Percentiles rank a stretch among this genome's conserved stretches.
These are phyloP conservation scores for Colletotrichum chlorophyti DNA, from an alignment of 2,329 filamentous ascomycete genomes.

Conservation along the genomic window DNA sequence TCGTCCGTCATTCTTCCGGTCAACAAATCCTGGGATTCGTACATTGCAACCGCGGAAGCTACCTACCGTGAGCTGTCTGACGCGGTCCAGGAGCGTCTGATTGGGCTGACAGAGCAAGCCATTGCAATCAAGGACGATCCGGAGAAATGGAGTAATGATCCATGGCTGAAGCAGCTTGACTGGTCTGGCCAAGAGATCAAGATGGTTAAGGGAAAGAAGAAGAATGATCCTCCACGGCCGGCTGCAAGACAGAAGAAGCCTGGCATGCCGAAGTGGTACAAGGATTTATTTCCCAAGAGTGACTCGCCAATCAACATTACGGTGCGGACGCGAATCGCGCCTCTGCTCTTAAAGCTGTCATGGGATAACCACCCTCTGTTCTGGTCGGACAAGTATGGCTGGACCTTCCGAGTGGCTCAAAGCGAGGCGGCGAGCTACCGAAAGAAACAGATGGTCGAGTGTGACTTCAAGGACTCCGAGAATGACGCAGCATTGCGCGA, in stretches of 20 bases:
- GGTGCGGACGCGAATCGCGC: slow-evolving; percentile 86
- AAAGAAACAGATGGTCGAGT: slow-evolving; percentile 74
- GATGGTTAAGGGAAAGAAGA: slow-evolving; percentile 92
- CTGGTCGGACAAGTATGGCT: slow-evolving; percentile 93
- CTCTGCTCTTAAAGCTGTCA: slow-evolving; percentile 79
- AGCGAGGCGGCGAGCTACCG: slow-evolving; percentile 69
- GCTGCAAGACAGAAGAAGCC: slow-evolving; percentile 89
- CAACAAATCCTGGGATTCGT: slow-evolving; percentile 85
- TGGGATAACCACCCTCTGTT: slow-evolving; percentile 91
- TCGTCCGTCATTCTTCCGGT: slow-evolving; percentile 92
- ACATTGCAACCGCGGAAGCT: slow-evolving; percentile 82
- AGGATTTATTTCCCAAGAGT: slow-evolving; percentile 79
- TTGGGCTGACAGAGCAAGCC: slow-evolving; percentile 78
- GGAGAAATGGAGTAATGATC: slow-evolving; percentile 77
- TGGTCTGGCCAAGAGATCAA: slow-evolving; percentile 93
- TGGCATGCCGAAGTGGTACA: slow-evolving; percentile 96
- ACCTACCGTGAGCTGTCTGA: slow-evolving; percentile 81
- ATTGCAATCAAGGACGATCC: slow-evolving; percentile 74
- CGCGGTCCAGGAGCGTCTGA: slow-evolving; percentile 78
- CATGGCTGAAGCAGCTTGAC: slow-evolving; percentile 92
- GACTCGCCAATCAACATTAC: slow-evolving; percentile 76
- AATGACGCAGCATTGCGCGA: slow-evolving; percentile 70
- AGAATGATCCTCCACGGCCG: slow-evolving; percentile 78
- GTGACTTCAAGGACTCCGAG: slow-evolving; percentile 79
- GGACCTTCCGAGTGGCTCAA: slow-evolving; percentile 83